These are phyloP conservation scores for Cardamine resedifolia DNA, from an alignment of 345 rosid genomes.

Conservation along the genomic window DNA sequence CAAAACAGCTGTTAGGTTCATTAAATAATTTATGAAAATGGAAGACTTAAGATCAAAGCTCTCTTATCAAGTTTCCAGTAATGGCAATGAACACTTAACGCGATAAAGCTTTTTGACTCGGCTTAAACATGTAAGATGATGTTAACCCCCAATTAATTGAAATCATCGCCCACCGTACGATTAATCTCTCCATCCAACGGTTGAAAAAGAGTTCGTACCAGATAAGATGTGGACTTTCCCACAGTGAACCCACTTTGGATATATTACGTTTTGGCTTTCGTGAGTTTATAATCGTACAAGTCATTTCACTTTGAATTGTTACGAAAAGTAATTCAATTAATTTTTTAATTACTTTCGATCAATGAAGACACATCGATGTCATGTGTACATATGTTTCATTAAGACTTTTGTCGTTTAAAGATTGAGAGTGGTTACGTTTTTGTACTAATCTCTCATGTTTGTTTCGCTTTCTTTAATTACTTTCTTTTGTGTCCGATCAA, in stretches of 20 bases:
- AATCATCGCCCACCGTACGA: conserved; percentile 31
- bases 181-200: conserved; percentile 21
- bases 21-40: conserved; percentile 17
- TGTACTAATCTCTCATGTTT: conserved; percentile 41
- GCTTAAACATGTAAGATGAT: conserved; percentile 56
- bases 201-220: conserved; percentile 30
- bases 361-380: conserved; percentile 33
- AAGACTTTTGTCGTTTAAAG: conserved; percentile 43
- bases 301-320: conserved; percentile 37
- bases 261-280: conserved; percentile 29
- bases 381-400: conserved; percentile 37
- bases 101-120: conserved; percentile 53
- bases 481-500: conserved; percentile 15
- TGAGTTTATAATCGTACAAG: conserved; percentile 35
- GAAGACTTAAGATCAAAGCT: conserved; percentile 38
- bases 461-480: conserved; percentile 39
- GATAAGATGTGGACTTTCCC: conserved; percentile 47
- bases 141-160: conserved; percentile 35
- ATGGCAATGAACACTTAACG: conserved; percentile 44
- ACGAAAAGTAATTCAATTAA: neutral
- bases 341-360: conserved; percentile 22
- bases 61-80: conserved; percentile 49
- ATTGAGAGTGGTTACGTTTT: conserved; percentile 32
- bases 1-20: conserved; percentile 38
- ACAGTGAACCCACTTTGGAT: conserved; percentile 50